A percentile compares a stretch with the other conserved stretches of the same genome.
Evolutionary conservation across 331 rosid genomes (phyloP).

Genomic region (Ulmus americana): DNA sequence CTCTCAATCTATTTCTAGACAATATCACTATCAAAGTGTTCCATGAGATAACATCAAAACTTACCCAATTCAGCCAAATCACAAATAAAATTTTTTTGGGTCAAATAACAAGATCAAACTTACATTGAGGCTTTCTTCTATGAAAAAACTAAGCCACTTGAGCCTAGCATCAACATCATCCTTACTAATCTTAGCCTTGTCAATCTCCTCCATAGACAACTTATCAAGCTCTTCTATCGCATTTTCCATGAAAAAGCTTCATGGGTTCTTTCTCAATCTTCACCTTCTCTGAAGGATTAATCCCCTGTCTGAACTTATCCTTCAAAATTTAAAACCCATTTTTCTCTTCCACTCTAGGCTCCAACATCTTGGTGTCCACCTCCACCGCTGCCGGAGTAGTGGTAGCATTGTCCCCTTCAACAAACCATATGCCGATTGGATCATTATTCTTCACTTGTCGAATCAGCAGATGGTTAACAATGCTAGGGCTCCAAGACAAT

Average conservation of each 20-base stretch:
- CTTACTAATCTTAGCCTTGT: conserved; percentile 45
- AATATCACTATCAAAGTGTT: conserved; percentile 33
- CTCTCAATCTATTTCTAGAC: conserved; percentile 25
- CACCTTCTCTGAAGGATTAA: conserved; percentile 64
- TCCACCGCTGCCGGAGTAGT: too few species aligned
- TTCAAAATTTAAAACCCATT: conserved; percentile 65
- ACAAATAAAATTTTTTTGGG: too few species aligned
- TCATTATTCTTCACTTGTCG: too few species aligned
- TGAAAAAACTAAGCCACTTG: conserved; percentile 90
- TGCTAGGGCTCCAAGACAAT: too few species aligned
- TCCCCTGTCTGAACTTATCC: conserved; percentile 58
- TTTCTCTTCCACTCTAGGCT: conserved; percentile 58
- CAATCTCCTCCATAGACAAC: conserved; percentile 58
- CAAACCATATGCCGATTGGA: too few species aligned
- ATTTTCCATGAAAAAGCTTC: conserved; percentile 60
- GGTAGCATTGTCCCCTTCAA: too few species aligned
- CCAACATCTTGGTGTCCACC: conserved; percentile 39
- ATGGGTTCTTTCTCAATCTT: conserved; percentile 72
- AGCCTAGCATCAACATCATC: conserved; percentile 84
- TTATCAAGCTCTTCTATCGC: conserved; percentile 59
- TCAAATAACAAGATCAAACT: conserved; percentile 14
- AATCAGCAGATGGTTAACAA: too few species aligned
- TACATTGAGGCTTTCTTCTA: conserved; percentile 71
- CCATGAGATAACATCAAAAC: conserved; percentile 36
- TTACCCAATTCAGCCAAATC: too few species aligned